Conservation (phyloP, 768 basidiomycete species). For the Russula ochroleuca region DNA sequence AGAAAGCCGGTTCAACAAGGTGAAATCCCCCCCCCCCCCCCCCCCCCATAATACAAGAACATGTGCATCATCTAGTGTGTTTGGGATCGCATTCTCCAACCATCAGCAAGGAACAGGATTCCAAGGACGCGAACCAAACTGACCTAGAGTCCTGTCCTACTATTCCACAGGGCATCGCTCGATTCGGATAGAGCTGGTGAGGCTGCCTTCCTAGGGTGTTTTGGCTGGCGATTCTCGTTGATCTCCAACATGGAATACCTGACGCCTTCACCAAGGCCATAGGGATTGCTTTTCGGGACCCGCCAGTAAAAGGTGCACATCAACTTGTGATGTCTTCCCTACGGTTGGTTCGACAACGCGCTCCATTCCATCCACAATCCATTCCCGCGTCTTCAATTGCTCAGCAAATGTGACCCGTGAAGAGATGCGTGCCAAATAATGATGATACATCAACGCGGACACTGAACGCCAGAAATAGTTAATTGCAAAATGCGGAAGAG, state of each 20-base stretch:
- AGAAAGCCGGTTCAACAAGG: no score
- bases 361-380: slow-evolving; percentile 89
- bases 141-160: not conserved
- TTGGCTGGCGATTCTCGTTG: slow-evolving; percentile 68
- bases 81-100: not conserved
- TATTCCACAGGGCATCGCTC: not conserved
- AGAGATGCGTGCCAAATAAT: slow-evolving; percentile 97
- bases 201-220: not conserved
- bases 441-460: slow-evolving; percentile 7
- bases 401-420: slow-evolving; percentile 80
- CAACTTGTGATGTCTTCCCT: not conserved
- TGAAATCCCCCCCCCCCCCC: no score
- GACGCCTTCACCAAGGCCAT: slow-evolving; percentile 77
- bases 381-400: slow-evolving; percentile 84
- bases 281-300: slow-evolving; percentile 82
- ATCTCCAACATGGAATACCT: slow-evolving; percentile 92
- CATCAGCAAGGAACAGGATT: not conserved
- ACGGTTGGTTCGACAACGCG: slow-evolving; percentile 75
- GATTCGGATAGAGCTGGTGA: not conserved
- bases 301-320: slow-evolving; percentile 33
- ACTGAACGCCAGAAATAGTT: not conserved
- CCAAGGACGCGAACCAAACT: not conserved
- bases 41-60: no score
- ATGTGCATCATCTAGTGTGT: not conserved
- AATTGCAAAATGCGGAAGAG: no score